These are phyloP conservation scores for Taxawa tesnikishii DNA, from an alignment of 2,329 filamentous ascomycete genomes.

Conservation along the genomic window DNA sequence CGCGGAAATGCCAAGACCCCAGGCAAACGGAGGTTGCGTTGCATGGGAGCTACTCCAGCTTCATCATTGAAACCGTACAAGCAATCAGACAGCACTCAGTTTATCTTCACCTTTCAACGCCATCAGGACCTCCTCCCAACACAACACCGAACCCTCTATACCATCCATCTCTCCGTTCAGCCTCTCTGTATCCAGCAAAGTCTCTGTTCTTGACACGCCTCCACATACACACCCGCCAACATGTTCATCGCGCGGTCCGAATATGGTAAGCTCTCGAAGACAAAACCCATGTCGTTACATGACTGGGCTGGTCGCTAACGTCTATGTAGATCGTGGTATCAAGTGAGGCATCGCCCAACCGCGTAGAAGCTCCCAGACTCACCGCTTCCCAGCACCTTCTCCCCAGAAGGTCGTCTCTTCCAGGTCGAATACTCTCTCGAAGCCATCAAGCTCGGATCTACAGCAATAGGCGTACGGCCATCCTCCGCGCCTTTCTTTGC, in stretches of 20 bases:
- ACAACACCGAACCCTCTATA: too few relatives aligned
- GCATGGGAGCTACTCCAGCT: too few relatives aligned
- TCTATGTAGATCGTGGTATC: conserved; percentile 74
- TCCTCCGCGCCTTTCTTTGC: conserved; percentile 1
- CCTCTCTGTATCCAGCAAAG: neutral
- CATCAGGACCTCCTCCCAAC: too few relatives aligned
- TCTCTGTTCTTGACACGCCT: neutral
- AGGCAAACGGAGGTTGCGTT: too few relatives aligned
- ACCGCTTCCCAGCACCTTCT: conserved; percentile 68
- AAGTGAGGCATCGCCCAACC: conserved; percentile 65
- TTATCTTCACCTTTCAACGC: too few relatives aligned
- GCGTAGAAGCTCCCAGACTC: conserved; percentile 32
- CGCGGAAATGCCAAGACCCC: too few relatives aligned
- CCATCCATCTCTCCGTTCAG: neutral
- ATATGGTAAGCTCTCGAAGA: conserved; percentile 74
- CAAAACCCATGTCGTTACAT: too few relatives aligned
- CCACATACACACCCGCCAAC: conserved; percentile 35
- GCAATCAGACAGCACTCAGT: too few relatives aligned
- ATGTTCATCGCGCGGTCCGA: conserved; percentile 99
- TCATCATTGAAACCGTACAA: too few relatives aligned
- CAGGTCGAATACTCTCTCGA: conserved; percentile 99
- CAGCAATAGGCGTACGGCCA: conserved; percentile 82
- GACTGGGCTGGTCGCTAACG: conserved; percentile 12
- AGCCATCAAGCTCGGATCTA: conserved; percentile 98
- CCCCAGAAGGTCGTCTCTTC: conserved; percentile 97